Conservation (phyloP, 768 basidiomycete species). For the Postia placenta region DNA sequence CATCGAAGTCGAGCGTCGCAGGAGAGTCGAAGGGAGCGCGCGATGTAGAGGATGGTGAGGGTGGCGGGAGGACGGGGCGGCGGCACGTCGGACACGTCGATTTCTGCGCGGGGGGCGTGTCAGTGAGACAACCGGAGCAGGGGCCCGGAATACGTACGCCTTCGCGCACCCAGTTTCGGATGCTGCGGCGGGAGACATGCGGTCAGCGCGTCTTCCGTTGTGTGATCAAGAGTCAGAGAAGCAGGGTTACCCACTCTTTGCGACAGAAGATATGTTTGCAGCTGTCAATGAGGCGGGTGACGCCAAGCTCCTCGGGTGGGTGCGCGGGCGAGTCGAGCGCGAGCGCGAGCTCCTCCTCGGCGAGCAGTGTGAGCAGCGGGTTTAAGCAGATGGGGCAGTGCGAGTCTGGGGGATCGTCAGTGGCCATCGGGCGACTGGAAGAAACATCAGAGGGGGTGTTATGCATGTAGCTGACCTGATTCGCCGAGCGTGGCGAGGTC, state of each 20-base stretch:
- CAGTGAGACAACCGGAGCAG: not conserved
- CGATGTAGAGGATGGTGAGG: not conserved
- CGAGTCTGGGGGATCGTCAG: constrained; percentile 42
- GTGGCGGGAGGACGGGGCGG: constrained; percentile 11
- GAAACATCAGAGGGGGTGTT: not conserved
- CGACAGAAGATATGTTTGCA: constrained; percentile 70
- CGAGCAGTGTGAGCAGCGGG: constrained; percentile 57
- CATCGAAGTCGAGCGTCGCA: not conserved
- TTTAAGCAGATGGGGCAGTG: constrained; percentile 73
- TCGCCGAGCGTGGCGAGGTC: constrained; percentile 16
- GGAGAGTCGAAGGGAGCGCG: not conserved
- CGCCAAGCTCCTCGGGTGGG: constrained; percentile 61
- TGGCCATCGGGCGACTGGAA: not conserved
- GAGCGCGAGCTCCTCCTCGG: constrained; percentile 67
- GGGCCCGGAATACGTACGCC: constrained; percentile 36
- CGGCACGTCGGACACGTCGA: constrained; percentile 23
- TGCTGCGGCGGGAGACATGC: constrained; percentile 32
- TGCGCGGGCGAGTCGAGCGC: constrained; percentile 80
- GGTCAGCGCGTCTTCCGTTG: not conserved
- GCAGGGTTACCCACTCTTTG: constrained; percentile 48
- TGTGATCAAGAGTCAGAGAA: constrained; percentile 6
- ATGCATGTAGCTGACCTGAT: constrained; percentile 9
- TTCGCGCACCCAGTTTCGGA: constrained; percentile 55
- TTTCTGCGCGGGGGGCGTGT: constrained; percentile 10
- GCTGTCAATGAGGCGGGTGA: constrained; percentile 45